Base-by-base conservation (phyloP, 2,329 filamentous ascomycete genomes). In the Ascochyta koolunga region DNA sequence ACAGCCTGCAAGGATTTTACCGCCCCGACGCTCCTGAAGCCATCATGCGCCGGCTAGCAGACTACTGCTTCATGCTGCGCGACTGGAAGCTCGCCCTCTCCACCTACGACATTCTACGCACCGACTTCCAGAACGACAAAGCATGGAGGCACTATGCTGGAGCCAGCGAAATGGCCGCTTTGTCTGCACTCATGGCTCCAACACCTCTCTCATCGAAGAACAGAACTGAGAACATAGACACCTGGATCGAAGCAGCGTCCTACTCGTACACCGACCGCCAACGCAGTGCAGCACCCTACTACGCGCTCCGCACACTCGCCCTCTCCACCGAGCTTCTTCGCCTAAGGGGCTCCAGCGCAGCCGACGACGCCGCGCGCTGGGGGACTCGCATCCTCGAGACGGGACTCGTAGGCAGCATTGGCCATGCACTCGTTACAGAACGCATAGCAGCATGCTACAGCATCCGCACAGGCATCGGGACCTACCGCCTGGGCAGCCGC, bases 111-210 rank as follows among this genome's bases (percentile, higher is more conserved):
- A 83, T 99, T 5, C 78, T 99, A 8, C 86, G 91, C 47, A 85
- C 88, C 7, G 96, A 99, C 72, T 99, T 93, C 73, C 88, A 86
- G 69, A 95, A 95, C 70, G 93, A 97, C 72, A 98, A 98, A 74
- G 96, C 95, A 1, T 99, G 95, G 95, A 91, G 86, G 65, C 90
- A 98, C 69, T 91, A 97, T 71, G 95, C 95, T 0, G 93, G 90
- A 3, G 89, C 90, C 1, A 93, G 96, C 72, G 95, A 99, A 78
- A 98, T 99, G 93, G 89, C 90, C 25, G 93, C 91, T 5, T 78
- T 97, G 11, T 91, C 90, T 66, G 85, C 91, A 35, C 83, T 99
- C 29, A 82, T 99, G 56, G 87, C 89, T 66, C 87, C 90, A 0
- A 85, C 89, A 56, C 83, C 83, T 15, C 79, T 89, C 58, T 87